phyloP scores from a whole-genome alignment of 2,329 filamentous ascomycete species.

The Colletotrichum cereale region DNA sequence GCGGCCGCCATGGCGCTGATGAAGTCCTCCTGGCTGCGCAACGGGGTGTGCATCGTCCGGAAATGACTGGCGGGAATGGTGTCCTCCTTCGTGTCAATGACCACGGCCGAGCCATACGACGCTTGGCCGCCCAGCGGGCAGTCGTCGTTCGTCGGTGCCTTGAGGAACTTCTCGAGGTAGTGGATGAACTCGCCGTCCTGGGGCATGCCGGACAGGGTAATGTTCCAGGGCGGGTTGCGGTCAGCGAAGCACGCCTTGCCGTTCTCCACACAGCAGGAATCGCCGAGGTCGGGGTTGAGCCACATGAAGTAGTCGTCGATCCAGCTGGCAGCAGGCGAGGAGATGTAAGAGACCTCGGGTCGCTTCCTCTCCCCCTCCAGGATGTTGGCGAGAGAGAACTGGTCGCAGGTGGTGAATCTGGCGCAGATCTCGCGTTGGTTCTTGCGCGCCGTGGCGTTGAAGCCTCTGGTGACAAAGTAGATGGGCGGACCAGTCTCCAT shows the following conservation, averaged over 20 bases:
- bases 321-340: constrained; percentile 92
- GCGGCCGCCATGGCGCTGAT: constrained; percentile 92
- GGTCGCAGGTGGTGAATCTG: constrained; percentile 88
- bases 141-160: constrained; percentile 81
- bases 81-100: constrained; percentile 76
- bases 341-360: constrained; percentile 87
- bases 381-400: constrained; percentile 86
- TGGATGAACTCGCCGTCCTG: constrained; percentile 90
- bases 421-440: constrained; percentile 92
- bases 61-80: constrained; percentile 90
- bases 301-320: constrained; percentile 92
- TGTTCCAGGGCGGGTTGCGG: constrained; percentile 87
- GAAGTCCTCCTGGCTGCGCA: constrained; percentile 91
- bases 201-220: constrained; percentile 90
- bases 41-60: constrained; percentile 87
- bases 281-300: constrained; percentile 85
- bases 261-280: constrained; percentile 78
- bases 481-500: constrained; percentile 93
- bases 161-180: constrained; percentile 87
- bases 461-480: constrained; percentile 89
- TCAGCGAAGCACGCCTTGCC: constrained; percentile 82
- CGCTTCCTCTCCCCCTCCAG: constrained; percentile 95
- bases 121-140: constrained; percentile 92
- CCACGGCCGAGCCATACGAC: constrained; percentile 86
- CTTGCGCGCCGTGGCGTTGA: constrained; percentile 80